Evolutionary conservation across 1,284 basidiomycete genomes (phyloP), one percentile per base, ranked within the genome.

Genomic region (Bondarzewia mesenterica): DNA sequence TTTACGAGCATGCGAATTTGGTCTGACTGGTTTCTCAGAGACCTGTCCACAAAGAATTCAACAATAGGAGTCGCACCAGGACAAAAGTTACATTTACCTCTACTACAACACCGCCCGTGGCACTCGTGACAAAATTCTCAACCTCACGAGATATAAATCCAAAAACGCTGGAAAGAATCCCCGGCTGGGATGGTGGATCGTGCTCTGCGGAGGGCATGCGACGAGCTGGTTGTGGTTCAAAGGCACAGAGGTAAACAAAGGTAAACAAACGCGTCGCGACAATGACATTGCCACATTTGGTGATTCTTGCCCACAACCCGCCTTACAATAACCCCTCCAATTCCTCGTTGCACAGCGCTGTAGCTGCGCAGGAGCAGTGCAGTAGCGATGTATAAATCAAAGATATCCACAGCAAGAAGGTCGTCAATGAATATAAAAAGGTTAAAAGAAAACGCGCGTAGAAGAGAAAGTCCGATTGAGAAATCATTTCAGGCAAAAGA

Each of bases 71-170:
- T 32, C 2, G n/a, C n/a, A n/a, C n/a, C n/a, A 23, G 38, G 16
- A n/a, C 18, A 43, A 25, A 20, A 18, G 5, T 8, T 18, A 16
- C 42, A 50, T 57, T 37, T 40, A 64, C 64, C 57, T 59, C 54
- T 39, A 55, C 49, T 6, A 63, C 54, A 7, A 60, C 54, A 15
- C 66, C 66, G 2, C 82, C 81, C 4, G 79, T 78, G 45, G 85
- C 85, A 56, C 70, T 80, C 35, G 73, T 64, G 16, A 87, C 72
- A 61, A 88, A 88, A 14, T 80, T 80, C 43, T 78, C 78, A 25
- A 88, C 58, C 61, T 88, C 85, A 41, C 77, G 69, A n/a, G 84
- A 77, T 4, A 88, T 75, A 59, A 80, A 85, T 59, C 64, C 74
- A 56, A 87, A 71, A 6, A 87, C 80, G 52, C 77, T 77, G 5